Percentiles rank a stretch among this genome's conserved stretches.
Evolutionary conservation across 805 yeast species (phyloP).

Genomic region (Danielia reshetovae): DNA sequence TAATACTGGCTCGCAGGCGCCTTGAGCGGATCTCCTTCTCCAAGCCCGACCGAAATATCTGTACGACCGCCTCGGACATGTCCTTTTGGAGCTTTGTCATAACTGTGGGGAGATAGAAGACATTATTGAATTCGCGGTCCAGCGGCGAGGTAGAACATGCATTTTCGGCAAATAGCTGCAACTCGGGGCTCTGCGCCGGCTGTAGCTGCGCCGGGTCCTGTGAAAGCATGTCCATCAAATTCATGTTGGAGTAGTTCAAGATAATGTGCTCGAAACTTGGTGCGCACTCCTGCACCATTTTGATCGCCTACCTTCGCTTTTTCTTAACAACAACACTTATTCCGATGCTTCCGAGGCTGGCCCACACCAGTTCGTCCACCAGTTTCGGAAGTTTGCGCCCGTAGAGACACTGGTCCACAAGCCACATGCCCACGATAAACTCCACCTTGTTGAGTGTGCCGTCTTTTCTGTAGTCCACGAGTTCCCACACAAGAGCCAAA

Average conservation of each 20-base stretch:
- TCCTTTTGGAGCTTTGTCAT: conserved; percentile 33
- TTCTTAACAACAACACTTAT: conserved; percentile 36
- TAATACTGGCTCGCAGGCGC: conserved; percentile 32
- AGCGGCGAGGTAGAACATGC: too few relatives aligned
- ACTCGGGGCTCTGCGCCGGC: conserved; percentile 6
- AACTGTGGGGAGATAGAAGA: conserved; percentile 33
- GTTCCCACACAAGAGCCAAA: conserved; percentile 58
- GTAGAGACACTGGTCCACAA: conserved; percentile 91
- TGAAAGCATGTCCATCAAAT: conserved; percentile 37
- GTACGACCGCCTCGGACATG: conserved; percentile 28
- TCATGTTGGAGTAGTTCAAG: conserved; percentile 23
- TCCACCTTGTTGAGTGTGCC: conserved; percentile 77
- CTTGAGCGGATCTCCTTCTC: conserved; percentile 19
- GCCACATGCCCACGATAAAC: conserved; percentile 96
- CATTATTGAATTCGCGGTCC: too few relatives aligned
- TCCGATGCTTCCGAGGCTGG: conserved; percentile 58
- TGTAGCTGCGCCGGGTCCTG: too few relatives aligned
- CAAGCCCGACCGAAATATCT: conserved; percentile 26
- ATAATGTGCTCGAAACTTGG: too few relatives aligned
- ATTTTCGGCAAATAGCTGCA: too few relatives aligned
- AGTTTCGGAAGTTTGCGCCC: conserved; percentile 82
- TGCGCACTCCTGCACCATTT: background rate
- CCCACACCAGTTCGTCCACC: conserved; percentile 73
- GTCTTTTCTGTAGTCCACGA: conserved; percentile 63
- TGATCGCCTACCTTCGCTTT: conserved; percentile 14